Base-by-base conservation (phyloP, 2,329 filamentous ascomycete genomes). In the Ophiostoma angusticollis region DNA sequence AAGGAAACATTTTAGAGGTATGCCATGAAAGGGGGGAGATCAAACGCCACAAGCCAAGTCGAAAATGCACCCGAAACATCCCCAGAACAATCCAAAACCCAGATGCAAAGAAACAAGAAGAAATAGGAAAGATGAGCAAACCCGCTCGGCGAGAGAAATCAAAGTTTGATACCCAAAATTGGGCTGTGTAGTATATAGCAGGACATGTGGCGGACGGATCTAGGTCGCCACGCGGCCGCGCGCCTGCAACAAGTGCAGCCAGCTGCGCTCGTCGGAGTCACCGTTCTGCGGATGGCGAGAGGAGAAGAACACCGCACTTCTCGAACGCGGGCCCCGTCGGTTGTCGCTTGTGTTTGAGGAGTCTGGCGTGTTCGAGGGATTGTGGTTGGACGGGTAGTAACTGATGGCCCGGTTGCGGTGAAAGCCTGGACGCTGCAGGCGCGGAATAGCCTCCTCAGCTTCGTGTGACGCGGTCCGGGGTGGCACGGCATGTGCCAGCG, bases 241-340 rank as follows among this genome's bases (percentile, higher is more conserved):
- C 27, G 56, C 51, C 47, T 58, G 58, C 45, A 61, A 44, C 8
- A 62, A 40, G 9, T 59, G 57, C 32, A 61, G 44, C 30, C 60
- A 53, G 36, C 54, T 48, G 18, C 49, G 48, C 35, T 58, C 56
- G 22, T 59, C 56, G 6, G 41, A 34, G 9, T 57, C 54, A 16
- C 52, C 51, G n/a, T 41, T 44, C 18, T 47, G 42, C 19, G 50
- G 43, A 14, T 50, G 48, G 11, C 43, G 39, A 5, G 47, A 38
- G 32, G 47, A 43, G 6, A 48, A 37, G 24, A 49, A 42, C 17
- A 50, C 43, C 19, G 53, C 42, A 17, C 49, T 42, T 1, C 48
- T 34, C 4, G 53, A 52, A 9, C 50, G 41, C 24, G 51, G 51
- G 14, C 37, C 53, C 39, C 21, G 49, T 40, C 22, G 43, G 33